Evolutionary conservation across 805 yeast species (phyloP), one percentile per base, ranked within the genome.

Genomic region (Yamadazyma olivae): DNA sequence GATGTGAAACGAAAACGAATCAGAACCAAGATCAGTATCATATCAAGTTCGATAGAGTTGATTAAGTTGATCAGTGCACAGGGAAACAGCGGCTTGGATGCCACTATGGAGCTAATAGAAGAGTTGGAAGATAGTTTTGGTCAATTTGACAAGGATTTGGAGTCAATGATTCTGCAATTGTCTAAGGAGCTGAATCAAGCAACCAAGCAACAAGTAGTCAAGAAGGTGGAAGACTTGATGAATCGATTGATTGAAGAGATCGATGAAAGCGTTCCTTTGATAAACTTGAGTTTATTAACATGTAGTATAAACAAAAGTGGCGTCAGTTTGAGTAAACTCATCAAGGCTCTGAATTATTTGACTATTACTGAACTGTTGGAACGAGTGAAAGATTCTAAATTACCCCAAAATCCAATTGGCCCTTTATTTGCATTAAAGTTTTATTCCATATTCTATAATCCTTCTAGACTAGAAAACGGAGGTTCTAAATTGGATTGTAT

Each of bases 251-350:
- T 80, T 17, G 48, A 47, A 1, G 65, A 79, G 32, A 79, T 84
- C 16, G 85, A 83, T 41, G 83, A 79, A 36, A 70, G 82, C 0
- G 75, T 84, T 19, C 93, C 93, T 1, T 63, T 82, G 20, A 67
- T 85, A 12, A 79, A 77, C 39, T 59, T 84, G 5, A 75, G 90
- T 0, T 54, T 84, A 29, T 71, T 80, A 1, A 81, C 90, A 1
- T 76, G 83, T 7, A 90, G 90, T 0, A 81, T 82, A 3, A 78
- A 71, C 39, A 51, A 81, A 33, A 36, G 71, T 79, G 6, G 30
- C 23, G 22, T 60, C 81, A 26, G 56, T 35, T 27, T 36, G 12
- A 38, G 27, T 25, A 30, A 29, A 16, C 27, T 44, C 7, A 44
- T 84, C n/a, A 83, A 78, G 43, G 83, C 91, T 0, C 65, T 85